Evolutionary conservation across 768 basidiomycete species (phyloP).

Genomic region (Tulasnella sp.): DNA sequence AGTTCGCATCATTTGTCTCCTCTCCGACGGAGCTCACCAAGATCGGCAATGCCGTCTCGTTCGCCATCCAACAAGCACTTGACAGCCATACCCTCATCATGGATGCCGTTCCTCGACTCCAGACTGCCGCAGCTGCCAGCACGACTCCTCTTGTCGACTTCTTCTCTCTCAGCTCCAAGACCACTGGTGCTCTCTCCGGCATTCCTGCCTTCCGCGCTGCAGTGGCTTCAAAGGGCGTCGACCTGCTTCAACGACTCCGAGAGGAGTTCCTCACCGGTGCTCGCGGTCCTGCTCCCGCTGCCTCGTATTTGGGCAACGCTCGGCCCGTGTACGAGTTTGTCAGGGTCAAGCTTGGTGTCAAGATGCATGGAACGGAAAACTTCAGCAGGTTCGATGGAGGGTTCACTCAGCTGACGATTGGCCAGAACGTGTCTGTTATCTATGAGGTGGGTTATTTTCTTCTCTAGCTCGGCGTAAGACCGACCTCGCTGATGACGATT

Average conservation of each 20-base stretch:
- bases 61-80: slow-evolving; percentile 44
- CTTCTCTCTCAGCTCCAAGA: slow-evolving; percentile 27
- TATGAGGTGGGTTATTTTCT: slow-evolving; percentile 46
- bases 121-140: slow-evolving; percentile 55
- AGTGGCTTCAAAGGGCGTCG: slow-evolving; percentile 43
- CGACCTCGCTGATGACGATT: not conserved
- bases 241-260: slow-evolving; percentile 40
- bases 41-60: slow-evolving; percentile 32
- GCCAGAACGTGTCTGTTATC: slow-evolving; percentile 63
- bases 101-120: slow-evolving; percentile 65
- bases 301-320: slow-evolving; percentile 57
- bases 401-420: slow-evolving; percentile 59
- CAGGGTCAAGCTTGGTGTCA: slow-evolving; percentile 58
- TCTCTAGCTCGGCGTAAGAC: not conserved
- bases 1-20: slow-evolving; percentile 39
- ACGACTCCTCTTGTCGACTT: slow-evolving; percentile 58
- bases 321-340: slow-evolving; percentile 71
- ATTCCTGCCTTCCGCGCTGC: slow-evolving; percentile 50
- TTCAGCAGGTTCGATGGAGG: slow-evolving; percentile 52
- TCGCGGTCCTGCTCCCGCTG: slow-evolving; percentile 59
- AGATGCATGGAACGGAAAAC: slow-evolving; percentile 76
- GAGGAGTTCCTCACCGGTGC: slow-evolving; percentile 51
- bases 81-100: slow-evolving; percentile 51
- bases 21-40: slow-evolving; percentile 32
- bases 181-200: slow-evolving; percentile 24